These are phyloP conservation scores for Chloromonas sp. DNA, from an alignment of 163 green algal genomes.

Conservation along the genomic window DNA sequence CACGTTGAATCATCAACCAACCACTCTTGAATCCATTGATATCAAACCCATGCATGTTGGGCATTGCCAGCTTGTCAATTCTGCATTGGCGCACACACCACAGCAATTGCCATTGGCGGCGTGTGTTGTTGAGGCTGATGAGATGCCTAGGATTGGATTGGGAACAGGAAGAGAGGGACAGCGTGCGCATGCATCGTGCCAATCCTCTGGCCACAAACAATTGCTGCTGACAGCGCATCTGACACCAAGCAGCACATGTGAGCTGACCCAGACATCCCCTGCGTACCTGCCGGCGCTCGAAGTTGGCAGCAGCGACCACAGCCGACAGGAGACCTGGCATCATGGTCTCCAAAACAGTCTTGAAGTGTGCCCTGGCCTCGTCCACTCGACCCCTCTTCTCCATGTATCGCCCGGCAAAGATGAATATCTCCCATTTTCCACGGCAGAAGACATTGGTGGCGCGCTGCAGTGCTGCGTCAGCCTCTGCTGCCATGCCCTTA, in stretches of 20 bases:
- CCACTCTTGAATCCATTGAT: too few relatives aligned
- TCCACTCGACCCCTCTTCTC: constrained; percentile 52
- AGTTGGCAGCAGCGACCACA: constrained; percentile 55
- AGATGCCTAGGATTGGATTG: too few relatives aligned
- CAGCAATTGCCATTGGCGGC: too few relatives aligned
- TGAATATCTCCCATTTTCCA: constrained; percentile 45
- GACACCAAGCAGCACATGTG: neutral
- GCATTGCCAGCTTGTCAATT: too few relatives aligned
- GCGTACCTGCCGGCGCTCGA: constrained; percentile 61
- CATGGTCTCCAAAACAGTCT: constrained; percentile 37
- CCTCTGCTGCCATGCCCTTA: constrained; percentile 20
- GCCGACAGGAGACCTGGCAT: constrained; percentile 53
- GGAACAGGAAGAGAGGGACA: too few relatives aligned
- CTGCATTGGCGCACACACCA: too few relatives aligned
- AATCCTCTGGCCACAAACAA: too few relatives aligned
- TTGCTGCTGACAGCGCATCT: too few relatives aligned
- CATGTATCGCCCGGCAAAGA: constrained; percentile 66
- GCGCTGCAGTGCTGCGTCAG: constrained; percentile 44
- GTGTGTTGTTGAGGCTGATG: too few relatives aligned
- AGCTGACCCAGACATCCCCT: neutral
- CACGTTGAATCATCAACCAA: too few relatives aligned
- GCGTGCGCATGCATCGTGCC: too few relatives aligned
- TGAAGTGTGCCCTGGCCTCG: constrained; percentile 33
- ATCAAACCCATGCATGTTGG: too few relatives aligned
- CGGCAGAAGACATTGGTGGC: constrained; percentile 60